Percentiles rank a stretch among this genome's conserved stretches.
Evolutionary conservation across 2,329 filamentous ascomycete species (phyloP).

Genomic region (Talaromyces sp.): DNA sequence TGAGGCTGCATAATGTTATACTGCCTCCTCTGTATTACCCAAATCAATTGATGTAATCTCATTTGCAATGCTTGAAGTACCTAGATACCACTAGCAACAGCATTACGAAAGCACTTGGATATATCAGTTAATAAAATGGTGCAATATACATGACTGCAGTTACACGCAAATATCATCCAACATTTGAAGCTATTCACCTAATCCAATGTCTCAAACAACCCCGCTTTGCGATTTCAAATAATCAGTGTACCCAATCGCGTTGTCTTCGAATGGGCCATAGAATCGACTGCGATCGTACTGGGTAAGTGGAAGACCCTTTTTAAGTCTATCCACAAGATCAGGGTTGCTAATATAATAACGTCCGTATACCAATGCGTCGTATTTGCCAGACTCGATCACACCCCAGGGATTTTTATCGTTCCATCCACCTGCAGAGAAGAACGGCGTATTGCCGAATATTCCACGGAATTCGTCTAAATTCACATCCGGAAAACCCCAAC

Average conservation of each 20-base stretch:
- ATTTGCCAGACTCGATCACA: slow-evolving; percentile 44
- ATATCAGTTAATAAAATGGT: no score
- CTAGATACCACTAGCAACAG: no score
- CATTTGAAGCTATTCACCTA: no score
- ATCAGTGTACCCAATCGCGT: slow-evolving; percentile 26
- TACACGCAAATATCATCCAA: no score
- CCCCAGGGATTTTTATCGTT: slow-evolving; percentile 48
- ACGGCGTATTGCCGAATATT: slow-evolving; percentile 51
- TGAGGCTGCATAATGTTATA: no score
- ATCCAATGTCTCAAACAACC: neutral
- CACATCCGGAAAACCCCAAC: slow-evolving; percentile 45
- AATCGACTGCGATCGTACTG: slow-evolving; percentile 44
- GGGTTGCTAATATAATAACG: slow-evolving; percentile 48
- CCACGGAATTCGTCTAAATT: slow-evolving; percentile 46
- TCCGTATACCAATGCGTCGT: slow-evolving; percentile 47
- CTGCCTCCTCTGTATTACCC: no score
- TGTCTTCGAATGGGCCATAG: slow-evolving; percentile 38
- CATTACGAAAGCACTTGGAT: no score
- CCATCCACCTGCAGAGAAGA: slow-evolving; percentile 55
- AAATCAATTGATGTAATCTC: no score
- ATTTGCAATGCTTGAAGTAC: no score
- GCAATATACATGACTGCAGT: no score
- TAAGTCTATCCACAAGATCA: slow-evolving; percentile 44
- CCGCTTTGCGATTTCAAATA: slow-evolving; percentile 17
- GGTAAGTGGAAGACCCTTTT: slow-evolving; percentile 36